A percentile compares a stretch with the other conserved stretches of the same genome.
Conservation (phyloP, 352 stramenopile genomes). For the Globisporangium cylindrosporum region DNA sequence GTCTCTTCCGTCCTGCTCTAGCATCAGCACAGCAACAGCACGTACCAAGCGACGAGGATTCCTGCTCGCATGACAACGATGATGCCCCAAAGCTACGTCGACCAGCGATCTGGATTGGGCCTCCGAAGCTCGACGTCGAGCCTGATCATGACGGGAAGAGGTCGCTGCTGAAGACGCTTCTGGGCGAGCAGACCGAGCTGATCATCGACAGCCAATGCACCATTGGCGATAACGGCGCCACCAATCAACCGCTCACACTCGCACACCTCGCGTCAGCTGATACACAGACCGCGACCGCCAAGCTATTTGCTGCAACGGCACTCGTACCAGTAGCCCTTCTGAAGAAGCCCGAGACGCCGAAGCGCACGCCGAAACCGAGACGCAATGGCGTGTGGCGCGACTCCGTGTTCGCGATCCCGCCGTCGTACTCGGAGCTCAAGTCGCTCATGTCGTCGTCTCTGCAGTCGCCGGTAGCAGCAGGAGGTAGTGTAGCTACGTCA, state of each 20-base stretch:
- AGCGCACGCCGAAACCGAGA: constrained; percentile 2
- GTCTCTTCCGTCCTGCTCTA: neutral
- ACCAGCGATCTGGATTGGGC: constrained; percentile 18
- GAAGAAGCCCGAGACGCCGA: constrained; percentile 5
- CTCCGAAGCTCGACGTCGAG: constrained; percentile 6
- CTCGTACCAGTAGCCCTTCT: neutral
- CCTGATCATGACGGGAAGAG: neutral
- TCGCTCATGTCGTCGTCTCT: constrained; percentile 5
- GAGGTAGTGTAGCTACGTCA: neutral
- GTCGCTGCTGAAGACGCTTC: constrained; percentile 9
- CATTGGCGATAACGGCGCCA: neutral
- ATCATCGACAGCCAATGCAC: neutral
- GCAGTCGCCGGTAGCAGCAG: neutral
- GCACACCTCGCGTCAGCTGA: neutral
- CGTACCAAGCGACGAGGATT: neutral
- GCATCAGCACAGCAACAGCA: neutral
- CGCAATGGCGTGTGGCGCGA: constrained; percentile 14
- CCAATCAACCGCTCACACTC: neutral
- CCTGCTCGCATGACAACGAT: neutral
- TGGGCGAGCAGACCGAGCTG: constrained; percentile 8
- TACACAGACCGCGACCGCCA: constrained; percentile 1
- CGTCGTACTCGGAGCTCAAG: constrained; percentile 15
- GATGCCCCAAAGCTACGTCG: constrained; percentile 5
- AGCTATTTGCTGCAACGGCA: constrained; percentile 15
- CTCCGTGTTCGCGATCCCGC: constrained; percentile 18